Conservation (phyloP, 345 rosid genomes). For the Pistacia integerrima region DNA sequence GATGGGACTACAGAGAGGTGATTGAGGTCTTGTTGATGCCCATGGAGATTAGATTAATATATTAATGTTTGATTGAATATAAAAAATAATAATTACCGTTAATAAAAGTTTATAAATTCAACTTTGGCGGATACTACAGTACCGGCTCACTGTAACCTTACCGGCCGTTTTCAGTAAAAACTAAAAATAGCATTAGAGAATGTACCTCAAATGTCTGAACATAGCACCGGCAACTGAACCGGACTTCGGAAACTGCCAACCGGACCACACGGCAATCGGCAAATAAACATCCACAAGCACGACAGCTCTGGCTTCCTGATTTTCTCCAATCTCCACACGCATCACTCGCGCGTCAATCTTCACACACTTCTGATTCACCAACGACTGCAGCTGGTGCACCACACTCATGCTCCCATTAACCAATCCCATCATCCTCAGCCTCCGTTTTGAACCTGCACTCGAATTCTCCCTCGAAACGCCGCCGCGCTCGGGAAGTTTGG, state of each 20-base stretch:
- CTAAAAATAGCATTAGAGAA: not conserved
- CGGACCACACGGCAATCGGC: conserved; percentile 67
- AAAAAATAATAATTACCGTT: too few species aligned
- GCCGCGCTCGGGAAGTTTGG: not conserved
- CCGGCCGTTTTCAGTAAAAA: too few species aligned
- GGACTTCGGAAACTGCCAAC: conserved; percentile 82
- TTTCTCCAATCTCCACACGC: conserved; percentile 34
- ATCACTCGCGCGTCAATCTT: conserved; percentile 50
- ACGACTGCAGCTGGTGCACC: conserved; percentile 61
- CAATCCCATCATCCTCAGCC: conserved; percentile 59
- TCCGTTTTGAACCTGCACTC: conserved; percentile 26
- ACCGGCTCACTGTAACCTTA: too few species aligned
- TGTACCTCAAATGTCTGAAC: conserved; percentile 78
- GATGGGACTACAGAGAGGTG: too few species aligned
- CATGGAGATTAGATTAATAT: too few species aligned
- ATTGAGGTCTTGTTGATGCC: too few species aligned
- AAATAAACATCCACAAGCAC: conserved; percentile 77
- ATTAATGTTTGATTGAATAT: too few species aligned
- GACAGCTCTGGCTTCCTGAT: conserved; percentile 51
- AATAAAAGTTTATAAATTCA: too few species aligned
- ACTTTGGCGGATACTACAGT: too few species aligned
- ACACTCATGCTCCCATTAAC: conserved; percentile 83
- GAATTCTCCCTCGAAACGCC: conserved; percentile 1
- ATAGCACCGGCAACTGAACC: conserved; percentile 61
- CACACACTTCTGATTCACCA: conserved; percentile 60